phyloP scores from a whole-genome alignment of 345 rosid species.

The Pistacia atlantica region DNA sequence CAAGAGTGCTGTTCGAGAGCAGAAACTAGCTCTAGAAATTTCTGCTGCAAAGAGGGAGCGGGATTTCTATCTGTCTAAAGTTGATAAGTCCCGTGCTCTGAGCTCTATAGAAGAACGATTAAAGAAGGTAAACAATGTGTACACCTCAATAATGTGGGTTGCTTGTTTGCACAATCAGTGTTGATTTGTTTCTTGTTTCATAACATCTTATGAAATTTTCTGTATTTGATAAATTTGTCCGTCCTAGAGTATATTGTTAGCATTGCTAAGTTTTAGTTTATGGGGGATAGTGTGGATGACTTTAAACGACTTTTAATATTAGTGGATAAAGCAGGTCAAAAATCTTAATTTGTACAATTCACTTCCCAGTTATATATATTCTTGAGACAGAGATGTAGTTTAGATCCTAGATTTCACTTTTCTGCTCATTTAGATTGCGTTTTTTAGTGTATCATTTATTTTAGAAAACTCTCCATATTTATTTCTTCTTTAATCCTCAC shows the following conservation, averaged over 20 bases:
- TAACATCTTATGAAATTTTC: background rate
- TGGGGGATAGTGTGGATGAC: background rate
- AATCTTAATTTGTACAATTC: too few species aligned
- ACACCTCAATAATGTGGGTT: background rate
- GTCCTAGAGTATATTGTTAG: background rate
- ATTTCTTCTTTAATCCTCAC: constrained; percentile 22
- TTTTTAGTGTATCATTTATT: background rate
- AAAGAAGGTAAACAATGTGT: constrained; percentile 60
- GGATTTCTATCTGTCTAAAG: constrained; percentile 80
- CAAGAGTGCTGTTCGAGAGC: constrained; percentile 78
- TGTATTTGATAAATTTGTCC: background rate
- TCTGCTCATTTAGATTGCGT: background rate
- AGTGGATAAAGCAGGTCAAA: background rate
- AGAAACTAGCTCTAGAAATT: constrained; percentile 76
- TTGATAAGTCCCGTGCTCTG: constrained; percentile 72
- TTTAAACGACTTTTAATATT: background rate
- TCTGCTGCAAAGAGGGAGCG: constrained; percentile 92
- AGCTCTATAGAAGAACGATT: constrained; percentile 71
- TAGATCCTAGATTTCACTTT: background rate
- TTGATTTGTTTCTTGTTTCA: background rate
- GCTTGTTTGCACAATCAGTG: background rate
- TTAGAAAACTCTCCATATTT: background rate
- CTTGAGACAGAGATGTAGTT: background rate
- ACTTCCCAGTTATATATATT: background rate
- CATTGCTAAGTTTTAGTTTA: background rate